Evolutionary conservation across 2,329 filamentous ascomycete species (phyloP), one percentile per base, ranked within the genome.

Genomic region (Bipolaris zeicola): DNA sequence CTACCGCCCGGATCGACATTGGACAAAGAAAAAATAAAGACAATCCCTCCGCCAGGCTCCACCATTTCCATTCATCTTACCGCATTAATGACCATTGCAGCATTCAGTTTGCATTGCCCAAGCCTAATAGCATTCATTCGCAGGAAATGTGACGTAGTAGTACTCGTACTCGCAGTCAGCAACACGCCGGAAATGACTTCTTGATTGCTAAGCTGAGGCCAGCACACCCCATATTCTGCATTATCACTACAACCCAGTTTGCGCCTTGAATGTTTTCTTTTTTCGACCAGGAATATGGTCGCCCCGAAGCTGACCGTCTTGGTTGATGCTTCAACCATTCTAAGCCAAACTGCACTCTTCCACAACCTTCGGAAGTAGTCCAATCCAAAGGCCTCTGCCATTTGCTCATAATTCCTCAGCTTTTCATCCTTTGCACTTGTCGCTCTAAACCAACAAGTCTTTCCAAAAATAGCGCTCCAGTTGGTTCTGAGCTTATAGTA

Each of bases 161-260:
- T 13, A 50, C 16, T 48, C 24, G 41, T 46, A 46, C 31, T 44
- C 14, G 14, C 13, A 50, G 6, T 48, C 24, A 44, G 34, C 26
- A 24, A 26, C 26, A 45, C 34, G 18, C 22, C 24, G 18, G 41
- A 45, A 6, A 49, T 49, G 18, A 28, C 34, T 31, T 53, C 45
- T 18, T 36, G 26, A 49, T 48, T 53, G 26, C 38, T 53, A 33
- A 24, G 46, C 44, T 24, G 24, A 10, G 24, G 11, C 13, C 18
- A 13, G 28, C 28, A 42, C 31, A 18, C 39, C 39, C 16, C 20
- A 39, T 45, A 37, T 13, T 39, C 24, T 55, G 58, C 50, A 61
- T 36, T 50, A 50, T 55, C 41, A 43, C 59, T 57, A 50, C 55
- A 50, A 48, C 37, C 36, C 36, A 52, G 36, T 49, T 41, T 55